These are phyloP conservation scores for Diaporthe sp. DNA, from an alignment of 2,329 filamentous ascomycete genomes.

Conservation along the genomic window DNA sequence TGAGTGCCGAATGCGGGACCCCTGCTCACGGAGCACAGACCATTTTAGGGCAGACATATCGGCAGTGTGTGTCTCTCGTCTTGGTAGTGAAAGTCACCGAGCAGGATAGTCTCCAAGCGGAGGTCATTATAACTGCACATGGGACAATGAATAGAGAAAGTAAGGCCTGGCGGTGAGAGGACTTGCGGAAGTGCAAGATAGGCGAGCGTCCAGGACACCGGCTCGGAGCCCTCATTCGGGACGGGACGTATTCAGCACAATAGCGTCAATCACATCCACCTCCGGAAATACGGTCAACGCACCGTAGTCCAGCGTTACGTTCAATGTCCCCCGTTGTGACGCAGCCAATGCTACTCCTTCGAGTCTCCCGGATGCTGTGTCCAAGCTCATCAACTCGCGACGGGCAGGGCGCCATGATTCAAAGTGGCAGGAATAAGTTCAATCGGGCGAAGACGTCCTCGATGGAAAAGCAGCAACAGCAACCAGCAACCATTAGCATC, in stretches of 20 bases:
- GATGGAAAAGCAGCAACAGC: background rate
- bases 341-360: background rate
- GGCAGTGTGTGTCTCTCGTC: constrained; percentile 7
- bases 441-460: background rate
- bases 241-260: background rate
- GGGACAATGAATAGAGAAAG: background rate
- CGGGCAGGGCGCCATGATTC: background rate
- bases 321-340: background rate
- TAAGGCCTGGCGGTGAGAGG: background rate
- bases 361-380: background rate
- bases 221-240: background rate
- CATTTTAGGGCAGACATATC: constrained; percentile 1
- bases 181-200: too few relatives aligned
- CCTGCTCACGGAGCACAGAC: constrained; percentile 6
- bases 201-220: too few relatives aligned
- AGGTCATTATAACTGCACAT: background rate
- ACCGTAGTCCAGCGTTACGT: background rate
- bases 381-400: background rate
- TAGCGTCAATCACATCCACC: background rate
- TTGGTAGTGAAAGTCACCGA: background rate
- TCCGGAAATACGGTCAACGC: background rate
- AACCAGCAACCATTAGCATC: background rate
- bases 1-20: constrained; percentile 23
- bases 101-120: background rate
- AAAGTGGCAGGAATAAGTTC: background rate